phyloP scores from a whole-genome alignment of 148 eudicot genomes.

The Chenopodium album region DNA sequence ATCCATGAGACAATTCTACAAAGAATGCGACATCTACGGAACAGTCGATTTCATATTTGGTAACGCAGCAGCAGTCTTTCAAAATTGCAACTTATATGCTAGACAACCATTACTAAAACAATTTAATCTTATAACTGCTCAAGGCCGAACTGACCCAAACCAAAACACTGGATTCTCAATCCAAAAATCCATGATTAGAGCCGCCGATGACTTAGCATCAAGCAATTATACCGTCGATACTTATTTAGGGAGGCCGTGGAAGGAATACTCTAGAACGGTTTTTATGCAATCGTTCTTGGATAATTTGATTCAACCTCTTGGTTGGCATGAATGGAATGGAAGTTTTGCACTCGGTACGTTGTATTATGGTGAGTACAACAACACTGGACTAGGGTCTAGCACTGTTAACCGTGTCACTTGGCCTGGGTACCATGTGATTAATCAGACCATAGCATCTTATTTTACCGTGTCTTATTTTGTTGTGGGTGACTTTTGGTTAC shows the following conservation, averaged over 20 bases:
- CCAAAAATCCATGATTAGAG: slow-evolving; percentile 28
- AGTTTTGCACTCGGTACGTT: slow-evolving; percentile 37
- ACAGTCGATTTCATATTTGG: slow-evolving; percentile 49
- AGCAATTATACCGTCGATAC: slow-evolving; percentile 10
- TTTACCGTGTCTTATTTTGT: slow-evolving; percentile 24
- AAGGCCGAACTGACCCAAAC: slow-evolving; percentile 41
- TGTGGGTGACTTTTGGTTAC: slow-evolving; percentile 27
- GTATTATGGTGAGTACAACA: slow-evolving; percentile 41
- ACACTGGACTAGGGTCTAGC: slow-evolving; percentile 35
- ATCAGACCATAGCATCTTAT: slow-evolving; percentile 9
- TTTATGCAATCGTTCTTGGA: slow-evolving; percentile 35
- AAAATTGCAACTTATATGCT: slow-evolving; percentile 33
- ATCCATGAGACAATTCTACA: slow-evolving; percentile 39
- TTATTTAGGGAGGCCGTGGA: slow-evolving; percentile 50
- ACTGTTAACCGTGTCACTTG: slow-evolving; percentile 33
- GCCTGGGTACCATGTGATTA: slow-evolving; percentile 37
- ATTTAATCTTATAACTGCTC: slow-evolving; percentile 33
- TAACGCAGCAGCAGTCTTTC: slow-evolving; percentile 35
- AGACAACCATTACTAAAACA: slow-evolving; percentile 27
- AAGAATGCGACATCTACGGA: slow-evolving; percentile 39
- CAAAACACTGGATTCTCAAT: slow-evolving; percentile 37
- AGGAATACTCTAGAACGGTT: slow-evolving; percentile 32
- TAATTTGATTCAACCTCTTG: slow-evolving; percentile 31
- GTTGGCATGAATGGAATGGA: slow-evolving; percentile 40
- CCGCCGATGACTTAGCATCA: slow-evolving; percentile 26